phyloP scores from a whole-genome alignment of 2,329 filamentous ascomycete species.

The Fusarium sacchari region DNA sequence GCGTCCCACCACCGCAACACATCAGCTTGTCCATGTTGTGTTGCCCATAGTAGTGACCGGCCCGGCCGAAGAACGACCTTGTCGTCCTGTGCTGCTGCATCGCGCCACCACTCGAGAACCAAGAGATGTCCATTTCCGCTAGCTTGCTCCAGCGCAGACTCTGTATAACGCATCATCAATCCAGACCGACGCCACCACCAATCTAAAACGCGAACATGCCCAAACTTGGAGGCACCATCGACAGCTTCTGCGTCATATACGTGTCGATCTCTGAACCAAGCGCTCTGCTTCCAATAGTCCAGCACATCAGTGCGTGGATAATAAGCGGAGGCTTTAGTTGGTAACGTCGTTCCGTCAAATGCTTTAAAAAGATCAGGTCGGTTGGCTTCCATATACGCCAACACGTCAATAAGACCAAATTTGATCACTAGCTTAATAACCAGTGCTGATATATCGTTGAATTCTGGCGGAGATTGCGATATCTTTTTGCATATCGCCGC shows the following conservation, averaged over 20 bases:
- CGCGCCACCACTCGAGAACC: conserved; percentile 94
- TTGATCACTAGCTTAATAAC: conserved; percentile 92
- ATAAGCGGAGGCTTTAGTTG: conserved; percentile 87
- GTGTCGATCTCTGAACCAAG: conserved; percentile 84
- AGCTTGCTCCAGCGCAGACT: conserved; percentile 87
- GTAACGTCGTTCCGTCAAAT: conserved; percentile 85
- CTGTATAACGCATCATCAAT: conserved; percentile 84
- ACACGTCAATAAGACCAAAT: conserved; percentile 82
- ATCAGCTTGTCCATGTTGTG: conserved; percentile 81
- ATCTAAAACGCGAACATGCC: conserved; percentile 85
- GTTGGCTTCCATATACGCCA: conserved; percentile 73
- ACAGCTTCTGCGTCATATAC: conserved; percentile 82
- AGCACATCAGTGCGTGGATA: conserved; percentile 87
- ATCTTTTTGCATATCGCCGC: conserved; percentile 79
- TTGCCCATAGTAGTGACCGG: conserved; percentile 83
- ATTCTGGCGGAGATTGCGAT: conserved; percentile 74
- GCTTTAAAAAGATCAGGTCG: conserved; percentile 81
- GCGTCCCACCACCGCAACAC: conserved; percentile 90
- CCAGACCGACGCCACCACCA: conserved; percentile 89
- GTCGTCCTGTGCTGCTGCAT: conserved; percentile 69
- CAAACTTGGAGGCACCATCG: conserved; percentile 86
- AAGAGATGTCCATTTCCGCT: conserved; percentile 84
- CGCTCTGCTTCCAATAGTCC: conserved; percentile 89
- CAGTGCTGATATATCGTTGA: conserved; percentile 77
- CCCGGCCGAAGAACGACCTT: conserved; percentile 77